Conservation (phyloP, 106 monocot species). For the Allium fistulosum region DNA sequence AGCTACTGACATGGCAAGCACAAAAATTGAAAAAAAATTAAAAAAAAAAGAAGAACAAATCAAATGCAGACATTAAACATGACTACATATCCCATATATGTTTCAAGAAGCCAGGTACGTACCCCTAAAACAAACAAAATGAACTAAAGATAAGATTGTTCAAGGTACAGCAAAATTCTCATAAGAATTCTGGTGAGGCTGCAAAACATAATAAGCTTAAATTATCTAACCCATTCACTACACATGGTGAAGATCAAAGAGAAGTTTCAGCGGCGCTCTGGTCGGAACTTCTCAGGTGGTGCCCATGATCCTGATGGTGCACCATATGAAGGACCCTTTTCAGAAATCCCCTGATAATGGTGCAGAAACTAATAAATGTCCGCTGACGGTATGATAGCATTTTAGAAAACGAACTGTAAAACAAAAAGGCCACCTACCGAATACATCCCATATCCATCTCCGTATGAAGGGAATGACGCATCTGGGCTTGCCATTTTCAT, state of each 20-base stretch:
- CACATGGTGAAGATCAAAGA: neutral
- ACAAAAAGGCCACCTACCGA: slow-evolving; percentile 19
- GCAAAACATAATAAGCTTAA: slow-evolving; percentile 11
- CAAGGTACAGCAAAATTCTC: neutral
- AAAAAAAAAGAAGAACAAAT: too few relatives aligned
- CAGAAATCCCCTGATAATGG: slow-evolving; percentile 31
- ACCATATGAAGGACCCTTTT: slow-evolving; percentile 38
- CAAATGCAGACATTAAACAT: neutral
- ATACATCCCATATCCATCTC: slow-evolving; percentile 40
- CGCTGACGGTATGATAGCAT: neutral
- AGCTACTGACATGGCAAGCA: too few relatives aligned
- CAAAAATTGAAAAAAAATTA: too few relatives aligned
- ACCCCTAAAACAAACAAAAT: neutral
- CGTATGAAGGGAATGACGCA: slow-evolving; percentile 41
- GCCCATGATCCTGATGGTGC: slow-evolving; percentile 47
- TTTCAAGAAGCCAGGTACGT: neutral
- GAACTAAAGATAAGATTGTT: neutral
- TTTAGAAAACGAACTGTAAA: too few relatives aligned
- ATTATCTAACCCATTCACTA: slow-evolving; percentile 13
- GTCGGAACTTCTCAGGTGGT: slow-evolving; percentile 44
- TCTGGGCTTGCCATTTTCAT: slow-evolving; percentile 50
- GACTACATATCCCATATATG: neutral
- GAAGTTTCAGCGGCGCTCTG: slow-evolving; percentile 30
- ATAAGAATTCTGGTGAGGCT: slow-evolving; percentile 3
- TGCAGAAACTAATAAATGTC: neutral